phyloP scores from a whole-genome alignment of 1,284 basidiomycete species.

The Puccinia hordei region DNA sequence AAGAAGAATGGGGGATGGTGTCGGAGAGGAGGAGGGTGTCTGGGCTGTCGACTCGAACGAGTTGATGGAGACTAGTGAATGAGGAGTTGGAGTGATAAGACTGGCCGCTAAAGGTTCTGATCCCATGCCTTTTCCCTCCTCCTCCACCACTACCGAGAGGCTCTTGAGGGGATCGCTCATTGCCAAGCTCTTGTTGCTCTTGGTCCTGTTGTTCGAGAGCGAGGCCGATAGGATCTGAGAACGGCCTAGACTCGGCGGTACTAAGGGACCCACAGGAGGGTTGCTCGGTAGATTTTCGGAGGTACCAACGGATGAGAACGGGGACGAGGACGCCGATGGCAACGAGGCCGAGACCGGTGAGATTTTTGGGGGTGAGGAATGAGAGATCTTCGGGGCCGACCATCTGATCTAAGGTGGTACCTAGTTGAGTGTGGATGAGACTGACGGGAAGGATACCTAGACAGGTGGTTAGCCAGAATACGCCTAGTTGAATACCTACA shows the following conservation, averaged over 20 bases:
- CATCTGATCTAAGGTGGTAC: constrained; percentile 68
- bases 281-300: neutral
- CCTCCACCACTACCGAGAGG: too few relatives aligned
- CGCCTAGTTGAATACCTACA: constrained; percentile 77
- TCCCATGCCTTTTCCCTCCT: too few relatives aligned
- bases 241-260: neutral
- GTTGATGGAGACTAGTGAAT: neutral
- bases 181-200: too few relatives aligned
- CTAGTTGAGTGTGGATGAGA: constrained; percentile 94
- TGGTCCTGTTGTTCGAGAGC: too few relatives aligned
- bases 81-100: too few relatives aligned
- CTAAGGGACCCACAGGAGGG: too few relatives aligned
- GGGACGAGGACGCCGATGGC: constrained; percentile 31
- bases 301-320: constrained; percentile 42
- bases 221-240: neutral
- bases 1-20: too few relatives aligned
- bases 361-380: constrained; percentile 36
- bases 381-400: constrained; percentile 45
- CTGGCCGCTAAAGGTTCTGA: too few relatives aligned
- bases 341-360: constrained; percentile 21
- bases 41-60: neutral
- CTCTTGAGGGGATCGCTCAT: too few relatives aligned
- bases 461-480: constrained; percentile 89
- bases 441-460: constrained; percentile 87
- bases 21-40: neutral